A percentile compares a stretch with the other conserved stretches of the same genome.
Conservation (phyloP, 1,284 basidiomycete genomes). For the Cryptococcus hybrid region DNA sequence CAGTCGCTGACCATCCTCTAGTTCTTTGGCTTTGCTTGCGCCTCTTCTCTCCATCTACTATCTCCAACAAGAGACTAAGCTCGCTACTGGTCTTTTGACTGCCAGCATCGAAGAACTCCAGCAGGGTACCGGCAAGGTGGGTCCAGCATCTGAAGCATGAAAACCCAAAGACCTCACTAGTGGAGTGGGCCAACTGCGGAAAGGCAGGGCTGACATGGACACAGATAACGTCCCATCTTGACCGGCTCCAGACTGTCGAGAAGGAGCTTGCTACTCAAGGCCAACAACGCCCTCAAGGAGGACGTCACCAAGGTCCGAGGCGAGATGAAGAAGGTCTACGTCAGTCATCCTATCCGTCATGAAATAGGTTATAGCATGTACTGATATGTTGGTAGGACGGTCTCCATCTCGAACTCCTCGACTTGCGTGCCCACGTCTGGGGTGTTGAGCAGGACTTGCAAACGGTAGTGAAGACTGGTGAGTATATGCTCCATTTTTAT, state of each 20-base stretch:
- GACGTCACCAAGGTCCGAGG: slow-evolving; percentile 69
- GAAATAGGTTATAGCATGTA: background rate
- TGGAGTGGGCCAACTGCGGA: too few species aligned
- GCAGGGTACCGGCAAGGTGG: slow-evolving; percentile 75
- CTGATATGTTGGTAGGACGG: slow-evolving; percentile 37
- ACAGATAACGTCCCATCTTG: slow-evolving; percentile 78
- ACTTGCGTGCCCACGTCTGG: slow-evolving; percentile 50
- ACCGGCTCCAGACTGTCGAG: slow-evolving; percentile 81
- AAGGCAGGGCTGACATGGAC: background rate
- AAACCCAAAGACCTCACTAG: too few species aligned
- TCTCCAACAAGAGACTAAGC: slow-evolving; percentile 84
- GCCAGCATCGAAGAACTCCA: slow-evolving; percentile 84
- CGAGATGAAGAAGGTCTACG: slow-evolving; percentile 80
- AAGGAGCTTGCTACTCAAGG: slow-evolving; percentile 80
- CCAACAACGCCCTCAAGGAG: slow-evolving; percentile 67
- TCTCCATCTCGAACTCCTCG: slow-evolving; percentile 49
- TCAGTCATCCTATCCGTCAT: slow-evolving; percentile 22
- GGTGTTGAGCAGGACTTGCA: slow-evolving; percentile 51
- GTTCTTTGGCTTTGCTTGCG: slow-evolving; percentile 74
- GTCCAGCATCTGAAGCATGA: background rate
- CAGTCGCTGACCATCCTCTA: slow-evolving; percentile 6
- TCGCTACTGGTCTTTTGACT: slow-evolving; percentile 76
- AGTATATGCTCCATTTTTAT: slow-evolving; percentile 11
- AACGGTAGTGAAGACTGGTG: slow-evolving; percentile 46
- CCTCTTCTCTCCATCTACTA: slow-evolving; percentile 76